Conservation (phyloP, 2,329 filamentous ascomycete species). For the Ophiostoma tasmaniense region DNA sequence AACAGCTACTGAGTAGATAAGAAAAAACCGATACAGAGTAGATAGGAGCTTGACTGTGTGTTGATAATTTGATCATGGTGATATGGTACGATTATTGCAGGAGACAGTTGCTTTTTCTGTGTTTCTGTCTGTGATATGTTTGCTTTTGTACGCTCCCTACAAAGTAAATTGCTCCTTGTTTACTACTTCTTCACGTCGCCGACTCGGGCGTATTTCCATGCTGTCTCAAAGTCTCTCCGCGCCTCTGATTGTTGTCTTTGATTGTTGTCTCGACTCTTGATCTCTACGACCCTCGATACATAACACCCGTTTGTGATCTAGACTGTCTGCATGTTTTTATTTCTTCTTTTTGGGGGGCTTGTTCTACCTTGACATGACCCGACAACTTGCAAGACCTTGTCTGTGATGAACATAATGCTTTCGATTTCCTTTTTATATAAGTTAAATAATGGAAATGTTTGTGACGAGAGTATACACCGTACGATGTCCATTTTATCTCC, state of each 20-base stretch:
- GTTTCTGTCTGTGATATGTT: neutral
- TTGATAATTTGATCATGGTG: neutral
- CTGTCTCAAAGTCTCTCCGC: neutral
- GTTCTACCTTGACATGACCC: slow-evolving; percentile 1
- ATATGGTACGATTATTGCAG: neutral
- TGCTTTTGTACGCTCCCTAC: neutral
- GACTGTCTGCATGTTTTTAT: neutral
- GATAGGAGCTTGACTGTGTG: too few relatives aligned
- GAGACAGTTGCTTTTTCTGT: neutral
- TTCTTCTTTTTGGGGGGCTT: neutral
- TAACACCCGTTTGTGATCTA: neutral
- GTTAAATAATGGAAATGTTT: neutral
- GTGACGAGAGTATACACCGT: neutral
- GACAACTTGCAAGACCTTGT: slow-evolving; percentile 5
- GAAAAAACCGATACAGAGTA: too few relatives aligned
- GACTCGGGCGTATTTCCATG: neutral
- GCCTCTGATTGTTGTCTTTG: neutral
- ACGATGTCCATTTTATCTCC: neutral
- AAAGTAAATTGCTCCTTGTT: neutral
- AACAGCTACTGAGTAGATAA: too few relatives aligned
- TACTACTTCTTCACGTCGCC: neutral
- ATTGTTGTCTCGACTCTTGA: neutral
- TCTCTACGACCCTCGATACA: neutral
- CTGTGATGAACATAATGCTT: slow-evolving; percentile 2
- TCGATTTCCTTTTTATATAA: neutral